A percentile compares a stretch with the other conserved stretches of the same genome.
Conservation (phyloP, 2,329 filamentous ascomycete species). For the Plectosphaerella cucumerina region DNA sequence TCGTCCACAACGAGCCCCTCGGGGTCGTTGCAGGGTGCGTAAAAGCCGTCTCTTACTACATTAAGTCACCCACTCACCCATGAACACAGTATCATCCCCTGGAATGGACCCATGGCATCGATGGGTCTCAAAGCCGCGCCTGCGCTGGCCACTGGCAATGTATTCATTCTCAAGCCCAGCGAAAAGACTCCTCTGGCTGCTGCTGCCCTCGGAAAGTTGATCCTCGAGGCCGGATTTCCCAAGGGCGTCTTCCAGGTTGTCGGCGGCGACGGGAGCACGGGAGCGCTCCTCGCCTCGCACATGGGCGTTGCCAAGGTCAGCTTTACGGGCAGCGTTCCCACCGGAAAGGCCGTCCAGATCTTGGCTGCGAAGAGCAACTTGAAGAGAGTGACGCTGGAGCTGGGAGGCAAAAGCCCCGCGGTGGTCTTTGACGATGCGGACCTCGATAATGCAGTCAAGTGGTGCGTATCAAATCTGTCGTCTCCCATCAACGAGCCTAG, state of each 20-base stretch:
- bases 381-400: constrained; percentile 70
- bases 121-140: constrained; percentile 35
- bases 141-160: constrained; percentile 38
- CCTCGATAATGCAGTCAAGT: constrained; percentile 51
- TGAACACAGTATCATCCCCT: constrained; percentile 28
- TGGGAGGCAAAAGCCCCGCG: constrained; percentile 66
- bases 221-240: constrained; percentile 36
- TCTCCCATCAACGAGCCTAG: not conserved
- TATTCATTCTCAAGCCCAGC: constrained; percentile 37
- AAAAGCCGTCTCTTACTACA: not conserved
- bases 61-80: not conserved
- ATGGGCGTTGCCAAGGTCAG: constrained; percentile 51
- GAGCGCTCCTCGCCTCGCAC: constrained; percentile 18
- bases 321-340: constrained; percentile 66
- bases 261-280: constrained; percentile 32
- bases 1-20: constrained; percentile 28
- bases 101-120: constrained; percentile 34
- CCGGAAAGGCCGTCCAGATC: constrained; percentile 61
- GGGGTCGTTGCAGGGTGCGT: constrained; percentile 13
- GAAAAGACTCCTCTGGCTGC: constrained; percentile 36
- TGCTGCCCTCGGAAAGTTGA: constrained; percentile 29
- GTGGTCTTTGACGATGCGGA: constrained; percentile 63
- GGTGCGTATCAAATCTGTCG: constrained; percentile 15
- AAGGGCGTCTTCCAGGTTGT: constrained; percentile 38
- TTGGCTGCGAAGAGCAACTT: constrained; percentile 57